phyloP scores from a whole-genome alignment of 257 asterid genomes.

The Solanum pimpinellifolium region DNA sequence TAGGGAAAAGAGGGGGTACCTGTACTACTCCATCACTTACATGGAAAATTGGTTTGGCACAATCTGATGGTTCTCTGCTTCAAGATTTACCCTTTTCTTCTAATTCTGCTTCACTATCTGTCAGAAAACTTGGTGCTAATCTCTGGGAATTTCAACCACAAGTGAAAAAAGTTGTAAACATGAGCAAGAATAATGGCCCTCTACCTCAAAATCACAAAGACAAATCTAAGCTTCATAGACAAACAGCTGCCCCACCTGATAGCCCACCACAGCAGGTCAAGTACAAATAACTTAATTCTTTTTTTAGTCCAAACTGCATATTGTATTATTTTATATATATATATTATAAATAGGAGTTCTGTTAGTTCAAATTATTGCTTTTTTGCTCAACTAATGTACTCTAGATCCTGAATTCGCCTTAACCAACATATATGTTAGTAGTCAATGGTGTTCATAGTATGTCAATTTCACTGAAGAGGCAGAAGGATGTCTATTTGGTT shows the following conservation, averaged over 20 bases:
- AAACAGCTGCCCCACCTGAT: conserved; percentile 4
- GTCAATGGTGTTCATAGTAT: background rate
- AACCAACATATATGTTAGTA: background rate
- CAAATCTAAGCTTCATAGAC: conserved; percentile 8
- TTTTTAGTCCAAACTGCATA: background rate
- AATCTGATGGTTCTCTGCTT: conserved; percentile 42
- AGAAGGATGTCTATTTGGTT: background rate
- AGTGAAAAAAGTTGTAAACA: conserved; percentile 1
- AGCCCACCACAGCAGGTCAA: conserved; percentile 26
- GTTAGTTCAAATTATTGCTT: background rate
- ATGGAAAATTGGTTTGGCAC: conserved; percentile 60
- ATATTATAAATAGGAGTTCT: background rate
- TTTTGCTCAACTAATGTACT: background rate
- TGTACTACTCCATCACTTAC: conserved; percentile 69
- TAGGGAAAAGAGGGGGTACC: conserved; percentile 59
- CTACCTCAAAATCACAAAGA: conserved; percentile 6
- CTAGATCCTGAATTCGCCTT: background rate
- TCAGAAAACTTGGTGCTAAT: conserved; percentile 69
- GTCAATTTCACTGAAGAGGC: background rate
- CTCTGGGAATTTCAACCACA: conserved; percentile 67
- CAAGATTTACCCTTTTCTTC: conserved; percentile 33
- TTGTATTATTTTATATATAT: background rate
- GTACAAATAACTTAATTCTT: background rate
- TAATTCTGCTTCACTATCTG: conserved; percentile 35
- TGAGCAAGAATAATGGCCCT: conserved; percentile 14